Evolutionary conservation across 139 green algal genomes (phyloP).

Genomic region (Tetraselmis chui): DNA sequence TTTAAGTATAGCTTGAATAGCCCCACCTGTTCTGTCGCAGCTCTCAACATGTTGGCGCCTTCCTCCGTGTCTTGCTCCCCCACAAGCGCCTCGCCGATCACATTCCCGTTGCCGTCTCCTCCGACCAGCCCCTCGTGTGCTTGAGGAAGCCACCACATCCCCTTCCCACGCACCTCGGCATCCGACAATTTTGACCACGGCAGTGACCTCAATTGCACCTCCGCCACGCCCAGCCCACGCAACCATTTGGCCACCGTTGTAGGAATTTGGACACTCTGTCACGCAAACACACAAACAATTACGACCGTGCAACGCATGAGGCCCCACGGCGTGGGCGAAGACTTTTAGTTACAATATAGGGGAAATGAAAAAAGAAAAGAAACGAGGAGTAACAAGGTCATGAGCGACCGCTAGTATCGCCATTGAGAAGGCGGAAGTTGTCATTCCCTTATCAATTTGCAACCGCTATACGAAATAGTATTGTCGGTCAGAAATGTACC

Average conservation of each 20-base stretch:
- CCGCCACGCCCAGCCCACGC: conserved; percentile 33
- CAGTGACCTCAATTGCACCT: conserved; percentile 52
- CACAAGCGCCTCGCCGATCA: background rate
- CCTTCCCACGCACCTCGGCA: conserved; percentile 55
- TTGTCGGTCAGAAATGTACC: no score
- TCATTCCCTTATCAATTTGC: no score
- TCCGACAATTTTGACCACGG: conserved; percentile 59
- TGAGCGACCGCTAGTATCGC: no score
- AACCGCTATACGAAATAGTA: no score
- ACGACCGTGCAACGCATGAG: no score
- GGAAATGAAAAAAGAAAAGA: no score
- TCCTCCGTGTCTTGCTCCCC: conserved; percentile 11
- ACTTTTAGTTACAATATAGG: no score
- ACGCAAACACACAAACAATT: no score
- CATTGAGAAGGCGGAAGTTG: no score
- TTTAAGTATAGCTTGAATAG: no score
- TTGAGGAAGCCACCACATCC: conserved; percentile 58
- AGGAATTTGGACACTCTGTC: background rate
- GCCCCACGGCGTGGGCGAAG: no score
- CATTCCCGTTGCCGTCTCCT: conserved; percentile 2
- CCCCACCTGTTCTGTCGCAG: conserved; percentile 38
- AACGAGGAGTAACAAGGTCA: no score
- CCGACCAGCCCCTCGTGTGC: conserved; percentile 24
- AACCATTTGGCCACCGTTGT: conserved; percentile 44
- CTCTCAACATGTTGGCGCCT: background rate